Evolutionary conservation across 2,329 filamentous ascomycete species (phyloP), one percentile per base, ranked within the genome.

Genomic region (Colletotrichum trifolii): DNA sequence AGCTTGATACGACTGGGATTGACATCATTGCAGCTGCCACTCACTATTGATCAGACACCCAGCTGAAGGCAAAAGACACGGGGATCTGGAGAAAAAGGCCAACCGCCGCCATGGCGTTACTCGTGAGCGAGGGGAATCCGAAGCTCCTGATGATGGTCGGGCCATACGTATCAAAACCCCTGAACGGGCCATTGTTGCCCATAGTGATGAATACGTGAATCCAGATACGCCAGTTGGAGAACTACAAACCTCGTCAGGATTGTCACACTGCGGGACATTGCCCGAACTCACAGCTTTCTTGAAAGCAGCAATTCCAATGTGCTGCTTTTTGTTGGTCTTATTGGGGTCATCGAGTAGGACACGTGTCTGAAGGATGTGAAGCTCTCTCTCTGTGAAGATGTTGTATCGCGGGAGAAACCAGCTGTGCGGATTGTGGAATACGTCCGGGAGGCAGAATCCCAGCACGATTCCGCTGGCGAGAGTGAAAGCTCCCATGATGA

Each of bases 101-200:
- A 9, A 88, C 84, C 0, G 84, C 82, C 0, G 84, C 81, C 68
- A 87, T 73, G 0, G 85, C 85, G 62, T 88, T 88, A 50, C 80
- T 80, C 0, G 72, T 75, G 3, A 87, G 78, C 0, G 73, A 71
- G 4, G 71, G 73, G 66, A 85, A 88, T 0, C 85, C 86, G 50
- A 87, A 82, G 10, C 78, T 79, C 54, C 75, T 80, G 61, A 88
- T 83, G 50, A 88, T 82, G 6, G 81, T 81, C 0, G 85, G 85
- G 0, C 83, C 80, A 66, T 88, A 87, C 4, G 85, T 83, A 58
- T 83, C 78, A 46, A 84, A 80, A 2, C 79, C 78, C 72, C 79
- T 69, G 69, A 84, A 77, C 15, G 83, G 81, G 11, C 82, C 73
- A 68, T 84, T 79, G 73, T 83, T 84, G 73, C 76, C 67, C 36